Evolutionary conservation across 805 yeast species (phyloP).

Genomic region (Nakazawaea wyomingensis): DNA sequence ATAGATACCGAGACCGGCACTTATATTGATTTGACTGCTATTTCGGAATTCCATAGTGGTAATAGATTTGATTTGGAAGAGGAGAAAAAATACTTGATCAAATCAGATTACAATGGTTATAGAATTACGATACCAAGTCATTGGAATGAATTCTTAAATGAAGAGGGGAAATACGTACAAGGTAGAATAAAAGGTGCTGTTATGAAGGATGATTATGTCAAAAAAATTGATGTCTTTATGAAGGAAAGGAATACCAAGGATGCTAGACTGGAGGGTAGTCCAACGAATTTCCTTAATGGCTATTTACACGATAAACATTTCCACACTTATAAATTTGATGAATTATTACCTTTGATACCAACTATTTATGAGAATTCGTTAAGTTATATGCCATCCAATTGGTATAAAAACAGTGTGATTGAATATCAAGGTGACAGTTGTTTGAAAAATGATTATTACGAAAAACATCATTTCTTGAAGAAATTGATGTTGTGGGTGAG

Average conservation of each 20-base stretch:
- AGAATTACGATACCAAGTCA: slow-evolving; percentile 7
- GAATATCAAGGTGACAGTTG: slow-evolving; percentile 10
- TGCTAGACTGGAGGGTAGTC: slow-evolving; percentile 6
- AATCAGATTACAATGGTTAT: slow-evolving; percentile 7
- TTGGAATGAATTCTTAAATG: slow-evolving; percentile 3
- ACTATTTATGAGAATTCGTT: slow-evolving; percentile 34
- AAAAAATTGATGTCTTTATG: slow-evolving; percentile 5
- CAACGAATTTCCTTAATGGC: slow-evolving; percentile 5
- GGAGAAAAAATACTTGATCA: slow-evolving; percentile 4
- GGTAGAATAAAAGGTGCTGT: slow-evolving; percentile 1
- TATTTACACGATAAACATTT: slow-evolving; percentile 12
- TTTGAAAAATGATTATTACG: slow-evolving; percentile 8
- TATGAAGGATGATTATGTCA: slow-evolving; percentile 8
- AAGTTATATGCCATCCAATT: slow-evolving; percentile 11
- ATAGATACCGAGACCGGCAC: slow-evolving; percentile 45
- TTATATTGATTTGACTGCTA: slow-evolving; percentile 44
- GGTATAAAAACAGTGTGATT: slow-evolving; percentile 10
- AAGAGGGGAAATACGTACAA: slow-evolving; percentile 6
- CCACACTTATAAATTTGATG: slow-evolving; percentile 18
- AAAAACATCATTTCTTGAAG: slow-evolving; percentile 6
- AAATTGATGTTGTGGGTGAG: slow-evolving; percentile 11
- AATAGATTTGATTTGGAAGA: slow-evolving; percentile 10
- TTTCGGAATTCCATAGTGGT: slow-evolving; percentile 21
- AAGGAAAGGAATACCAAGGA: slow-evolving; percentile 8
- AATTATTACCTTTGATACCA: slow-evolving; percentile 38